Conservation (phyloP, 106 monocot genomes). For the Acanthochlamys bracteata region DNA sequence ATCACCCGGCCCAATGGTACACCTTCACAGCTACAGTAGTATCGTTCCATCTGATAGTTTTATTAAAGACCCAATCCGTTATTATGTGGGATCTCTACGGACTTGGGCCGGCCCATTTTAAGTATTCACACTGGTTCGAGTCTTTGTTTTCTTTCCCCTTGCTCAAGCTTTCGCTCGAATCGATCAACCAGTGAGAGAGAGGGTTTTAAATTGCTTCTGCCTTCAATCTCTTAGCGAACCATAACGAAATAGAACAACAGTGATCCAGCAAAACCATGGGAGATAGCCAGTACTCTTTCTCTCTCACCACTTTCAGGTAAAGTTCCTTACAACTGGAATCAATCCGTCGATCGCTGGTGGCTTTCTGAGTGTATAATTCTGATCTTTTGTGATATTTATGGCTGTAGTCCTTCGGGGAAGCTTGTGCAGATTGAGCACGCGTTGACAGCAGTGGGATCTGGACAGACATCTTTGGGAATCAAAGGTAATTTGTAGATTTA, state of each 20-base stretch:
- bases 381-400: background rate
- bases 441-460: conserved; percentile 85
- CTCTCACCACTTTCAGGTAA: conserved; percentile 84
- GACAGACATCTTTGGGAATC: conserved; percentile 97
- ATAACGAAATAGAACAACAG: background rate
- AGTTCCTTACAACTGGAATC: background rate
- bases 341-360: background rate
- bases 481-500: conserved; percentile 46
- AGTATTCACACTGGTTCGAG: too few relatives aligned
- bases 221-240: background rate
- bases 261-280: conserved; percentile 30
- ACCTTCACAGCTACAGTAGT: too few relatives aligned
- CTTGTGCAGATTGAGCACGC: conserved; percentile 99
- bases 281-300: conserved; percentile 84
- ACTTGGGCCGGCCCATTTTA: too few relatives aligned
- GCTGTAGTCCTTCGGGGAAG: conserved; percentile 82
- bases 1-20: too few relatives aligned
- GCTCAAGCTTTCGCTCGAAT: background rate
- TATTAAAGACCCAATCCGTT: too few relatives aligned
- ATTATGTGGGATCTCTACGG: too few relatives aligned
- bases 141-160: background rate
- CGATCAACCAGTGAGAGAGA: background rate
- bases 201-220: background rate
- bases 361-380: background rate
- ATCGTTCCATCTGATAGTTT: too few relatives aligned